Base-by-base conservation (phyloP, 805 yeast genomes). In the Starmera dryadoides region DNA sequence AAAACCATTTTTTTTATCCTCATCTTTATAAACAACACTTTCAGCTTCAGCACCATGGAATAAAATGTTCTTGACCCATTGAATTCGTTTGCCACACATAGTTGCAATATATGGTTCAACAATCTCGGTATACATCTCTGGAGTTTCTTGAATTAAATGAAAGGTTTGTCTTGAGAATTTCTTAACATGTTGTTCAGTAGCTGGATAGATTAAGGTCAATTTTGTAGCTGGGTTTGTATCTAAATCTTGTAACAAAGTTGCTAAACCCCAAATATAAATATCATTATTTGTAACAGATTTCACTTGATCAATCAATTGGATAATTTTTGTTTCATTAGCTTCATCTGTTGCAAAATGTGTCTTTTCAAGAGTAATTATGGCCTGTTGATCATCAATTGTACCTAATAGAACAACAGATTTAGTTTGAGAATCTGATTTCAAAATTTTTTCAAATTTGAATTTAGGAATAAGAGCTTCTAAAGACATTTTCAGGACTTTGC, bases 31-130 rank as follows among this genome's bases (percentile, higher is more conserved):
- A 2, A 88, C 68, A n/a, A 91, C 77, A 17, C 86, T 63, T 26
- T 89, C 97, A 0, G 86, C 71, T 58, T 91, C 98, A 19, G 82
- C 86, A 4, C 89, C 95, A 35, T 85, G 72, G 54, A 71, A 75
- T 34, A 93, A 63, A 39, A 91, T 91, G 51, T 88, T 89, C 44
- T 77, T 68, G 3, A 93, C 97, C 98, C 98, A 91, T 53, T 84
- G 75, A 35, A 91, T 66, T 36, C 95, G 64, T 36, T 77, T 83
- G 2, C 93, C 93, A 35, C 73, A 71, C 83, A 81, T 83, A 2
- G 82, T 71, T 12, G 74, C 72, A 34, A 91, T 82, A 56, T 82
- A 91, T 0, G 96, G 96, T 34, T 67, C 62, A 3, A 86, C 95
- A 15, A 69, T 62, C 6, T 57, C 43, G 4, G 56, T 38, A 64